Conservation (phyloP, 441 rosid genomes). For the Sinapis alba region DNA sequence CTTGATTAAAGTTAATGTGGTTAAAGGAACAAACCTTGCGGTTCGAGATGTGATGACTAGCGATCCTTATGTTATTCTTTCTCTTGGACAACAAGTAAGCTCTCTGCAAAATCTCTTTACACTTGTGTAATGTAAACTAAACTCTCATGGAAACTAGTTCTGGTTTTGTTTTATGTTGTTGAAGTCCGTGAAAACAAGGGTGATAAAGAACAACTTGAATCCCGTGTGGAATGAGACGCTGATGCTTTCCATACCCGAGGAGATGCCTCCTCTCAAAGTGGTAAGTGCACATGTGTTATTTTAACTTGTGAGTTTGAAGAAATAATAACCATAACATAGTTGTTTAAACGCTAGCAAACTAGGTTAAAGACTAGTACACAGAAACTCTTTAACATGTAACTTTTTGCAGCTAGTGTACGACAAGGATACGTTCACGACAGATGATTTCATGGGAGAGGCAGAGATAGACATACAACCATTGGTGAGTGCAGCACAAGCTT, state of each 20-base stretch:
- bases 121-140: constrained; percentile 4
- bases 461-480: constrained; percentile 95
- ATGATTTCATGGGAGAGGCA: constrained; percentile 98
- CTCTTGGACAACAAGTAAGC: constrained; percentile 90
- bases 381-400: constrained; percentile 3
- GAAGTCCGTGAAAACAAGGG: constrained; percentile 90
- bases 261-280: constrained; percentile 88
- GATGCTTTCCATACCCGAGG: constrained; percentile 92
- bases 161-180: constrained; percentile 10
- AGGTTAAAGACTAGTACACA: background rate
- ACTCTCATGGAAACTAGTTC: constrained; percentile 3
- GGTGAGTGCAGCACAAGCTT: constrained; percentile 78
- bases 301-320: background rate
- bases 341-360: background rate
- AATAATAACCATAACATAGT: background rate
- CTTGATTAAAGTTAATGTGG: constrained; percentile 89
- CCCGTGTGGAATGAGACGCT: constrained; percentile 98
- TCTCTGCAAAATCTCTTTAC: constrained; percentile 17
- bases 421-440: constrained; percentile 82
- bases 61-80: constrained; percentile 89
- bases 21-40: constrained; percentile 91
- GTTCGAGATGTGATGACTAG: constrained; percentile 88
- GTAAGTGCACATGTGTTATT: constrained; percentile 43
- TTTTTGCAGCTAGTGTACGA: constrained; percentile 77
- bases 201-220: constrained; percentile 93